Percentiles rank a stretch among this genome's conserved stretches.
Conservation (phyloP, 441 rosid species). For the Capsella rubella region DNA sequence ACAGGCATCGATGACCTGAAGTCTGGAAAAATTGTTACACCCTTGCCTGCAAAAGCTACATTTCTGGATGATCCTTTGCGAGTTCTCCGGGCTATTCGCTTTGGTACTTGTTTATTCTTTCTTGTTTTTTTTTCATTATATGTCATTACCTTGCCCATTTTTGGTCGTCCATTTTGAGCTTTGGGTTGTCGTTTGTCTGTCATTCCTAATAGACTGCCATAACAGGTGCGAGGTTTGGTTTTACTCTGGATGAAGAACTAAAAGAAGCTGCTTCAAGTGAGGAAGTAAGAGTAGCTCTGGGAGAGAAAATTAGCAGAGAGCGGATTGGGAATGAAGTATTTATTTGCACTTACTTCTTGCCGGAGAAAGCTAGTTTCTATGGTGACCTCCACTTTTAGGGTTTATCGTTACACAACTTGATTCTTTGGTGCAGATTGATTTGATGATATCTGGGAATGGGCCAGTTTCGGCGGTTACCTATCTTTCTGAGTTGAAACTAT, state of each 20-base stretch:
- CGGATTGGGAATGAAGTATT: conserved; percentile 92
- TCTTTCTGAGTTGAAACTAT: conserved; percentile 67
- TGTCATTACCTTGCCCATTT: conserved; percentile 15
- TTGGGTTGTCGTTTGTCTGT: conserved; percentile 8
- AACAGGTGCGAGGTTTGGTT: conserved; percentile 89
- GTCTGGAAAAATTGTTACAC: conserved; percentile 87
- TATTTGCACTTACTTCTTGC: conserved; percentile 31
- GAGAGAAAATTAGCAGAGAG: conserved; percentile 89
- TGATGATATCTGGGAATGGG: conserved; percentile 83
- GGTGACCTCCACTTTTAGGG: conserved; percentile 1
- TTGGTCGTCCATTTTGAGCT: conserved; percentile 24
- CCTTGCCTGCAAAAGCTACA: conserved; percentile 77
- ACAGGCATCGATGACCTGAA: conserved; percentile 86
- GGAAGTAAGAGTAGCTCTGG: conserved; percentile 87
- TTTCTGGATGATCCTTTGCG: conserved; percentile 97
- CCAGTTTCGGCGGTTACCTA: conserved; percentile 75
- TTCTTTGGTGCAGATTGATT: conserved; percentile 72
- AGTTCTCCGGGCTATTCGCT: conserved; percentile 92
- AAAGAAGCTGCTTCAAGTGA: conserved; percentile 76
- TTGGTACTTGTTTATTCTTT: conserved; percentile 60
- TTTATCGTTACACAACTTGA: conserved; percentile 27
- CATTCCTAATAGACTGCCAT: conserved; percentile 32
- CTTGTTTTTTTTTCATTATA: conserved; percentile 6
- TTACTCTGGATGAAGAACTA: conserved; percentile 75
- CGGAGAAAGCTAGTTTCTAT: conserved; percentile 28